Evolutionary conservation across 331 rosid species (phyloP), one percentile per base, ranked within the genome.

Genomic region (Pyracantha coccinea): DNA sequence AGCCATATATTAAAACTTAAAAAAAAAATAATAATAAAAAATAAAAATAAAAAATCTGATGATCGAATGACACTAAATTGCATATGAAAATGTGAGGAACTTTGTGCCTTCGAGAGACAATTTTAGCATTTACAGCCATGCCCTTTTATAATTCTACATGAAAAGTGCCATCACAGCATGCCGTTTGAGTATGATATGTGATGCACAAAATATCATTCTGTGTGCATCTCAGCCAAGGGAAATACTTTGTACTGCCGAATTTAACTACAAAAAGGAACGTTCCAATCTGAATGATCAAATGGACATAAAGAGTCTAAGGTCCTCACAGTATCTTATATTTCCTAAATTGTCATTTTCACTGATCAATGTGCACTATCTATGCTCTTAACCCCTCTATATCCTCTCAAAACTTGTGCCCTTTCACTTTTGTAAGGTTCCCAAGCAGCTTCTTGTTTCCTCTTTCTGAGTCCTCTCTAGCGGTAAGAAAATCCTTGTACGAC

Each of bases 1-100:
- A 75, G n/a, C 60, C 59, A 75, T 11, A 69, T 24, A 69, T 60
- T 19, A 53, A 32, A 5, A 50, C n/a, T 76, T 65, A 62, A 72
- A 41, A 32, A 6, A 32, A 32, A 32, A 9, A 35, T 8, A 2
- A 38, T 9, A 38, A 10, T 0, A 8, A 9, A 35, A 35, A 2
- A 38, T 9, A 38, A 10, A 2, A 8, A 35, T 9, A 10, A 27
- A 24, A 19, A 59, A 68, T 8, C 8, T 23, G 65, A 55, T 71
- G 27, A 27, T 11, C n/a, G 25, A 38, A 38, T 38, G 10, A 38
- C 10, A 38, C 14, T 38, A 38, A 38, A 38, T 8, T 33, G 41
- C 41, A 38, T 38, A 38, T 38, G 1, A 38, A 38, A 38, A 38
- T 38, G 4, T 38, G 45, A 38, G 45, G 45, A 38, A 38, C 45